Conservation (phyloP, 73 alveolate genomes). For the Diophrys sp. region DNA sequence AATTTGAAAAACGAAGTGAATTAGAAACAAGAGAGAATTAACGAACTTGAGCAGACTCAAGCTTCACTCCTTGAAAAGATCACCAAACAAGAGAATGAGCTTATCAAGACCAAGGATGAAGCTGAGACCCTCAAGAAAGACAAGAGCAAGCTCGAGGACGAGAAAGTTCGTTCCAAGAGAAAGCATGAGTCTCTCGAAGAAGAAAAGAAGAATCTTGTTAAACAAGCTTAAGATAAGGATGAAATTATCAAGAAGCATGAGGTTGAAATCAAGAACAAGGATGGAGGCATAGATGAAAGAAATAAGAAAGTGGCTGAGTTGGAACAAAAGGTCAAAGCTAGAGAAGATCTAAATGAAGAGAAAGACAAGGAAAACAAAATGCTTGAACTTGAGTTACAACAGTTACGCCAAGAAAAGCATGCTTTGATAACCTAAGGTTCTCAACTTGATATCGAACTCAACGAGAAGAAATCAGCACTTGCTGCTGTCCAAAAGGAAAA, state of each 20-base stretch:
- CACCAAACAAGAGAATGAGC: constrained; percentile 57
- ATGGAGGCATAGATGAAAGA: constrained; percentile 7
- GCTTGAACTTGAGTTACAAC: constrained; percentile 15
- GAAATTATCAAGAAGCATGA: constrained; percentile 31
- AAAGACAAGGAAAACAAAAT: constrained; percentile 21
- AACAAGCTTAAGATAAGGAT: constrained; percentile 51
- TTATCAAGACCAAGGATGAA: constrained; percentile 59
- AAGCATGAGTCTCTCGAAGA: constrained; percentile 60
- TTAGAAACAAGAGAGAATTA: constrained; percentile 45
- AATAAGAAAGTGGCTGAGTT: constrained; percentile 23
- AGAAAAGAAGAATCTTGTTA: constrained; percentile 65
- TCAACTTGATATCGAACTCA: constrained; percentile 38
- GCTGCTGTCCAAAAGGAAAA: constrained; percentile 49
- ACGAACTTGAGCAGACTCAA: constrained; percentile 35
- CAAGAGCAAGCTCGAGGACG: constrained; percentile 54
- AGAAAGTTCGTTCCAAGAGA: constrained; percentile 55
- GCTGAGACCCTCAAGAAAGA: constrained; percentile 62
- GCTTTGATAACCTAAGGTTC: constrained; percentile 16
- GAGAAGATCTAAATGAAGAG: constrained; percentile 14
- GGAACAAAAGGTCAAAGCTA: constrained; percentile 18
- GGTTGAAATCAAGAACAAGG: constrained; percentile 46
- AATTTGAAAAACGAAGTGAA: constrained; percentile 61
- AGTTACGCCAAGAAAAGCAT: constrained; percentile 25
- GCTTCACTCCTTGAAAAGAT: constrained; percentile 24
- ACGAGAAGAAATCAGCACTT: constrained; percentile 33